A percentile compares a stretch with the other conserved stretches of the same genome.
These are phyloP conservation scores for Trichoderma sp. DNA, from an alignment of 2,329 filamentous ascomycete species.

Conservation along the genomic window DNA sequence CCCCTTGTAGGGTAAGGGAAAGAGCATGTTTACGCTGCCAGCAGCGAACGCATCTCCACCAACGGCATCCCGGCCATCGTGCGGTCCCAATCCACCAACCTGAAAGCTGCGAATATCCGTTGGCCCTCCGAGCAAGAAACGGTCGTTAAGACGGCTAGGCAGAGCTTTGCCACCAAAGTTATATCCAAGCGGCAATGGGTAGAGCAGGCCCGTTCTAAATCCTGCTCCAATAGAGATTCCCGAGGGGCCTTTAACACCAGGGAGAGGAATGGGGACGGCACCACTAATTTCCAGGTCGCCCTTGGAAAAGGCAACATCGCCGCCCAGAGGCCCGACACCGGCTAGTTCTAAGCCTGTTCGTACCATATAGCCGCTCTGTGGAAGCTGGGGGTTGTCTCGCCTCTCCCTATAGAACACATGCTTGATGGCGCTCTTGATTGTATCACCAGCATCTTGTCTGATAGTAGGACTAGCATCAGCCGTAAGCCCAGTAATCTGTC, in stretches of 20 bases:
- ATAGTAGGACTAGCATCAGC: constrained; percentile 78
- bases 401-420: constrained; percentile 80
- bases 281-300: constrained; percentile 81
- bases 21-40: constrained; percentile 79
- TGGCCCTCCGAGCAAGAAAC: constrained; percentile 91
- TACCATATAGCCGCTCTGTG: constrained; percentile 77
- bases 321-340: constrained; percentile 77
- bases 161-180: constrained; percentile 53
- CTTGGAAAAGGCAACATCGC: constrained; percentile 93
- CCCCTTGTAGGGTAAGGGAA: constrained; percentile 81
- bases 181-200: constrained; percentile 71
- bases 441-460: constrained; percentile 83
- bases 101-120: constrained; percentile 95
- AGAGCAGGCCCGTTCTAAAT: constrained; percentile 78
- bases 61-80: constrained; percentile 80
- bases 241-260: constrained; percentile 66
- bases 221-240: constrained; percentile 83
- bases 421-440: constrained; percentile 81
- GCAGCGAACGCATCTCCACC: constrained; percentile 93
- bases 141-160: constrained; percentile 84
- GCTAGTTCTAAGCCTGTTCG: constrained; percentile 82
- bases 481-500: constrained; percentile 80
- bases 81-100: constrained; percentile 83
- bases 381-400: constrained; percentile 82
- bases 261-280: constrained; percentile 72